Evolutionary conservation across 2,329 filamentous ascomycete genomes (phyloP), one percentile per base, ranked within the genome.

Genomic region (Fusarium liriodendri): DNA sequence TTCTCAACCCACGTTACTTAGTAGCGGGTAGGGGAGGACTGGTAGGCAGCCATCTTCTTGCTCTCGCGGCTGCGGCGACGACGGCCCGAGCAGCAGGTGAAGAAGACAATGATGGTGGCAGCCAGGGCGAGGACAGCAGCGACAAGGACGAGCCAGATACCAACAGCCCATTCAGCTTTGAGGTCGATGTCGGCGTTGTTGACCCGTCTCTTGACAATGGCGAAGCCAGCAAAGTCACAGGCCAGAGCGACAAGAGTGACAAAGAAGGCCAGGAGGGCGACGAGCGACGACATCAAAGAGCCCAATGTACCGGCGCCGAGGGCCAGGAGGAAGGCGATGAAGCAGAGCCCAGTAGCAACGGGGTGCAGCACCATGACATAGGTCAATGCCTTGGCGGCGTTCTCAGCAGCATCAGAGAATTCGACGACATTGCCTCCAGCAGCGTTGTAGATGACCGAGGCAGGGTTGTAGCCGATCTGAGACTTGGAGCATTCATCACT

Each of bases 311-410:
- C 88, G 4, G 88, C 82, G 69, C 86, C 87, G 38, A 89, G 79
- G 54, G 86, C 87, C 58, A 90, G 82, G 55, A 90, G 77, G 81
- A 91, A 91, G 68, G 89, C 88, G 71, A 91, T 83, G 82, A 91
- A 91, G 75, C 86, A 83, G 4, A 91, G 79, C 64, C 83, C 89
- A 69, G 86, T 85, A n/a, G 86, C 88, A 76, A 92, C 82, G 32
- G 90, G 89, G 82, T 92, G 90, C 67, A 92, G 85, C 62, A 92
- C 81, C 89, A 92, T 89, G 71, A 89, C 87, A 72, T 84, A 83
- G 47, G 90, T 91, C 45, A 92, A 84, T 32, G 80, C 83, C 72
- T 85, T 85, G 67, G 85, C 81, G 38, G 87, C 86, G 70, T 83
- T 80, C 66, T 82, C 80, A 22, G 85, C 82, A 66, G 84, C 83